Evolutionary conservation across 2,329 filamentous ascomycete genomes (phyloP).

Genomic region (Sarocladium brachiariae): DNA sequence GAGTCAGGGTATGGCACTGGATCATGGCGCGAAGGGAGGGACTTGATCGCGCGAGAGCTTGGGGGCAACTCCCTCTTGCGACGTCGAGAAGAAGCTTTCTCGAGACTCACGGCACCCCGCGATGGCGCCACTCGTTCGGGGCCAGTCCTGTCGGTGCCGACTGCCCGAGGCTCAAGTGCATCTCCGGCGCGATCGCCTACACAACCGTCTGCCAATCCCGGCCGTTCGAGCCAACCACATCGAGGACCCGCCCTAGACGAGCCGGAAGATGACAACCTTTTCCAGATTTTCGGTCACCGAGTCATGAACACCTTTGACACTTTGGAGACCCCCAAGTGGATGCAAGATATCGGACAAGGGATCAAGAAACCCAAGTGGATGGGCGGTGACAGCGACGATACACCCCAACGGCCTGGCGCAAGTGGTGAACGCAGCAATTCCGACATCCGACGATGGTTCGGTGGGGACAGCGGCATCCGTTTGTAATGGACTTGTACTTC

Average conservation of each 20-base stretch:
- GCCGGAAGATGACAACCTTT: constrained; percentile 71
- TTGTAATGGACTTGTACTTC: constrained; percentile 14
- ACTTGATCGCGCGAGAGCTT: constrained; percentile 82
- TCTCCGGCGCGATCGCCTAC: constrained; percentile 36
- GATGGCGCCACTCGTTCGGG: constrained; percentile 26
- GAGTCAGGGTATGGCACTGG: constrained; percentile 64
- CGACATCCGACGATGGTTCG: constrained; percentile 54
- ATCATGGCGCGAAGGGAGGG: constrained; percentile 85
- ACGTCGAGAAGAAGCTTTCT: constrained; percentile 37
- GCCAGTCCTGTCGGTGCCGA: constrained; percentile 43
- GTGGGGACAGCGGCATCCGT: constrained; percentile 34
- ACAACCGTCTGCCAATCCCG: constrained; percentile 21
- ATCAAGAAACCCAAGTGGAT: constrained; percentile 80
- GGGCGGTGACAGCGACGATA: constrained; percentile 40
- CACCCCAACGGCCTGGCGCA: constrained; percentile 24
- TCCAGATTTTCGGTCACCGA: constrained; percentile 74
- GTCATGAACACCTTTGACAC: constrained; percentile 90
- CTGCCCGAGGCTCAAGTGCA: constrained; percentile 26
- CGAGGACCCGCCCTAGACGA: constrained; percentile 33
- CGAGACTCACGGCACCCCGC: constrained; percentile 23
- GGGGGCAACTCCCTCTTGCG: constrained; percentile 54
- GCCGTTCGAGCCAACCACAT: constrained; percentile 21
- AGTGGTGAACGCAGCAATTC: constrained; percentile 23
- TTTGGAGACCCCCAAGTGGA: constrained; percentile 74
- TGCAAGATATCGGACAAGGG: constrained; percentile 61